Base-by-base conservation (phyloP, 2,329 filamentous ascomycete genomes). In the Ophiocordyceps camponoti-floridani region DNA sequence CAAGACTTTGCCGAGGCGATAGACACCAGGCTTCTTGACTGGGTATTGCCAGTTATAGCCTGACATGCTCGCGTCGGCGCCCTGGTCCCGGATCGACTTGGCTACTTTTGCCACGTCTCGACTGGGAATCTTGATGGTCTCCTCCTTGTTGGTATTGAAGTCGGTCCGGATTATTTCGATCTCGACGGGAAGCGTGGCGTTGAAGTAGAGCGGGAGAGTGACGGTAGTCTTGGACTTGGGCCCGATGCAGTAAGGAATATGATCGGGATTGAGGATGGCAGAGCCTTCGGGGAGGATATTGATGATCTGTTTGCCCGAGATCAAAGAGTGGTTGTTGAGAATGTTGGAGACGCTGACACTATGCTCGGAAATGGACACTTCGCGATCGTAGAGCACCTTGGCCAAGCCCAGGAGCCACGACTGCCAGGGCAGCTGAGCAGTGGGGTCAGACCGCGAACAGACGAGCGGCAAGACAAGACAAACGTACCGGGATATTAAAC, bases 221-320 rank as follows among this genome's bases (percentile, higher is more conserved):
- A 79, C 73, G 9, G 72, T 66, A 28, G 72, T 69, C 47, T 72
- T 76, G 19, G 73, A 67, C 40, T 72, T 70, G 49, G 69, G 67
- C 46, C 81, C 80, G 42, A 98, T 65, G 61, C 91, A 98, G 61
- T 91, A 91, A 0, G 87, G 74, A n/a, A 72, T 66, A 47, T 76
- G 73, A 42, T 87, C 75, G 0, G 87, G 86, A 56, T 98, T 98
- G 49, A 98, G 69, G 43, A 87, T 72, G 13, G 88, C 91, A 43
- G 88, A 91, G 68, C 93, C 93, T 68, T 98, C 91, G 2, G 91
- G 91, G 45, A 98, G 69, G 56, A 98, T 94, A 58, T 98, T 91
- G 62, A 98, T 89, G 53, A 95, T 94, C 65, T 96, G 88, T 60
- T 87, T 91, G 56, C 91, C 91, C 64, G 94, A 74, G 50, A 98